Base-by-base conservation (phyloP, 106 monocot species). In the Posidonia australis region DNA sequence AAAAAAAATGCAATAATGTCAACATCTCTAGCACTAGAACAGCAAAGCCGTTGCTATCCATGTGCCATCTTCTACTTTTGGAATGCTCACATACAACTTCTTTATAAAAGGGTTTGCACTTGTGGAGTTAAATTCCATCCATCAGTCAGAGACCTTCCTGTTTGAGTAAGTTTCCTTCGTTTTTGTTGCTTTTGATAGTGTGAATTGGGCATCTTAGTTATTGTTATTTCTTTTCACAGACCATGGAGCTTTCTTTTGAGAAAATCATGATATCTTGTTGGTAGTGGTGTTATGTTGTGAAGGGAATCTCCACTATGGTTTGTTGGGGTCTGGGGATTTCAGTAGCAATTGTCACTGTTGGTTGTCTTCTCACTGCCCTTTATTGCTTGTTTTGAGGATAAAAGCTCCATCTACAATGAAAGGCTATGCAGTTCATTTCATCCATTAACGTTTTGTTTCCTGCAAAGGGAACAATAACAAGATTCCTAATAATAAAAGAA, bases 221-320 rank as follows among this genome's bases (percentile, higher is more conserved):
- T 11, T 12, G 1, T 24, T 22, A 3, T 25, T 11, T 24, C 22
- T 7, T 24, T 55, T 14, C 13, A n/a, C 0, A n/a, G n/a, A n/a
- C n/a, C n/a, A n/a, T n/a, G n/a, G n/a, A n/a, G n/a, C n/a, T n/a
- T n/a, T n/a, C n/a, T n/a, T 23, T 54, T 54, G 54, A 18, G 54
- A n/a, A 54, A 54, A 54, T n/a, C 54, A 54, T 23, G 54, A 54
- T n/a, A 47, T 54, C 11, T 23, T 55, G 10, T 55, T 26, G 23
- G 25, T 55, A 23, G 55, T 55, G 9, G 5, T 55, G 55, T 55
- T 55, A 10, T 21, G 25, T 18, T 49, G 19, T 13, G 49, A 49
- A 9, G 19, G 19, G 49, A 19, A 49, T 49, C 49, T 49, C 49
- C 14, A 49, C 49, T 49, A 49, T 49, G 16, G 6, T 49, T 49